These are phyloP conservation scores for Aspergillus pseudoviridinutans DNA, from an alignment of 2,329 filamentous ascomycete genomes.

Conservation along the genomic window DNA sequence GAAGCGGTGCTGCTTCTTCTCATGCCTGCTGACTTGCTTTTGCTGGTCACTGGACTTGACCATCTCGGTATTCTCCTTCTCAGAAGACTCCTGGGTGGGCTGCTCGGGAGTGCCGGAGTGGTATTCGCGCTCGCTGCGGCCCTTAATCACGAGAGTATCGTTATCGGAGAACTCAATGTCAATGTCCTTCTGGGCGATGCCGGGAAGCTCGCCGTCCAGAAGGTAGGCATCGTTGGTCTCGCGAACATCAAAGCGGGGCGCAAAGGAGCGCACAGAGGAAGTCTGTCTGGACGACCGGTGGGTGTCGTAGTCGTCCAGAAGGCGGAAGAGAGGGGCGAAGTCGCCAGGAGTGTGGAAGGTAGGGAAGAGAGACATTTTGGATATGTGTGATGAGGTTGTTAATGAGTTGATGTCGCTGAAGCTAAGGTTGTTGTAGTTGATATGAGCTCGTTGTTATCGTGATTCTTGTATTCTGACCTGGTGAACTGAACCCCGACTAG, in stretches of 20 bases:
- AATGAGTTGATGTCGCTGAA: not conserved
- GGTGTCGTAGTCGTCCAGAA: constrained; percentile 43
- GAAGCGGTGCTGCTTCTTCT: constrained; percentile 42
- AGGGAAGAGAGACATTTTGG: constrained; percentile 35
- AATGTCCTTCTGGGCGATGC: constrained; percentile 45
- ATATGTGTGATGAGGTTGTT: not conserved
- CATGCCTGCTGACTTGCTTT: constrained; percentile 12
- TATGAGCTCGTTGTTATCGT: not conserved
- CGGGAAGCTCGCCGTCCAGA: constrained; percentile 48
- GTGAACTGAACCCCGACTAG: constrained; percentile 4
- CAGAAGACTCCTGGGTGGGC: constrained; percentile 40
- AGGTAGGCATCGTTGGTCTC: constrained; percentile 43
- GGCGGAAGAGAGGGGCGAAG: constrained; percentile 43
- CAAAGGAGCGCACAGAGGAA: constrained; percentile 29
- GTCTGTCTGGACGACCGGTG: constrained; percentile 27
- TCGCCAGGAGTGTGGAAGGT: constrained; percentile 30
- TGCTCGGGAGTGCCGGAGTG: constrained; percentile 39
- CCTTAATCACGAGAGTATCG: constrained; percentile 46
- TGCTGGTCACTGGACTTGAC: constrained; percentile 28
- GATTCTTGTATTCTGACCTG: constrained; percentile 6
- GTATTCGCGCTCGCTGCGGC: constrained; percentile 38
- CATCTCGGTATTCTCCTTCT: constrained; percentile 17
- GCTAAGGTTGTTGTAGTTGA: constrained; percentile 1
- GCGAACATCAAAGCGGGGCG: constrained; percentile 46
- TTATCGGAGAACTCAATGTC: constrained; percentile 47